These are phyloP conservation scores for Tolypocladium capitatum DNA, from an alignment of 2,329 filamentous ascomycete species.

Conservation along the genomic window DNA sequence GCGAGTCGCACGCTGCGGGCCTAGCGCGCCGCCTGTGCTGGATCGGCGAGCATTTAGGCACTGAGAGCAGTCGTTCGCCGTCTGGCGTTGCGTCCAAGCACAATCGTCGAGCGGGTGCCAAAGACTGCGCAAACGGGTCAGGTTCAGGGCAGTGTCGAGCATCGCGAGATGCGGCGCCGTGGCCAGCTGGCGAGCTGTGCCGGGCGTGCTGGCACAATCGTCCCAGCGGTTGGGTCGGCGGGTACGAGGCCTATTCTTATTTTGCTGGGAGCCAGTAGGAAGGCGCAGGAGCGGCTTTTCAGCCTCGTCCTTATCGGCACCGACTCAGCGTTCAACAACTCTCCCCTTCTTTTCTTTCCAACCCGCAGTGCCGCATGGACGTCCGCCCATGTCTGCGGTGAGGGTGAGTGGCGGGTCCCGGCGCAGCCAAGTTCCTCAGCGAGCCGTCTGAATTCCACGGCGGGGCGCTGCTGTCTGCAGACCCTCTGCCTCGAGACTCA, in stretches of 20 bases:
- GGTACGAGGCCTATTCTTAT: not conserved
- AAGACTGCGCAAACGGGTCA: not conserved
- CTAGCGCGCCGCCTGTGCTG: not conserved
- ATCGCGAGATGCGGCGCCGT: no score
- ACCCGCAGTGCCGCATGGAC: no score
- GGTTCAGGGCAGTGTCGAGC: not conserved
- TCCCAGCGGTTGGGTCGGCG: not conserved
- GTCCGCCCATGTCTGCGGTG: no score
- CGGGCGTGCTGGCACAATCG: not conserved
- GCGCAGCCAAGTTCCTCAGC: not conserved
- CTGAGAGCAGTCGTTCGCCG: not conserved
- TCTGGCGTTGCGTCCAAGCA: not conserved
- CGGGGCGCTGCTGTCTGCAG: not conserved
- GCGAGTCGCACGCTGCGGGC: not conserved
- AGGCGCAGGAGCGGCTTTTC: not conserved
- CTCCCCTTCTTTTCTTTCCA: not conserved
- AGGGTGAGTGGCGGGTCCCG: not conserved
- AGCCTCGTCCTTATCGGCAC: not conserved
- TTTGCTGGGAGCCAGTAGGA: not conserved
- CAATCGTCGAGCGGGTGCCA: not conserved
- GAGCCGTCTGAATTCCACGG: not conserved
- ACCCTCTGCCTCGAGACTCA: not conserved
- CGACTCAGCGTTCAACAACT: not conserved
- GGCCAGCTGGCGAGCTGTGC: not conserved
- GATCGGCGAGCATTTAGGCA: no score